These are phyloP conservation scores for Russula compacta DNA, from an alignment of 768 basidiomycete species.

Conservation along the genomic window DNA sequence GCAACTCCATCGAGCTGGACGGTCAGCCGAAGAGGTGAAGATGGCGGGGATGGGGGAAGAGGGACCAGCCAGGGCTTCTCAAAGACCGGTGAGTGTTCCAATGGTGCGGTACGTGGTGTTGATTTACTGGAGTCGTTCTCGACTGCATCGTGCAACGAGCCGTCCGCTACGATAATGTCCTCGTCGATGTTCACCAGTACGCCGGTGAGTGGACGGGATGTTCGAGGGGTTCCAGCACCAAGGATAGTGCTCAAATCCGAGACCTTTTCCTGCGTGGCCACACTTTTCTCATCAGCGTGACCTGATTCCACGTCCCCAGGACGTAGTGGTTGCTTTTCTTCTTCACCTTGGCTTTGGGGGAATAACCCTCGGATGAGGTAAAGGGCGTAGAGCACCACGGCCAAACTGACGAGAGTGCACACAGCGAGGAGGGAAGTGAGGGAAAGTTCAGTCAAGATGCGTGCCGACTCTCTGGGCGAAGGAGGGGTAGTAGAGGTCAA, in stretches of 20 bases:
- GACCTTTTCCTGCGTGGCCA: background rate
- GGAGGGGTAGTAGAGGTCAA: background rate
- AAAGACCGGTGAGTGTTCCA: constrained; percentile 7
- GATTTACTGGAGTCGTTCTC: background rate
- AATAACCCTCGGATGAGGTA: constrained; percentile 13
- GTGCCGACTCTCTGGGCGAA: background rate
- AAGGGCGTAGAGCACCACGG: constrained; percentile 21
- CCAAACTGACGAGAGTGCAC: constrained; percentile 21
- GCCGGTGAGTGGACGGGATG: background rate
- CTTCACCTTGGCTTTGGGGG: constrained; percentile 20
- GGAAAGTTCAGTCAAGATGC: constrained; percentile 5
- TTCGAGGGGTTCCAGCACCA: background rate
- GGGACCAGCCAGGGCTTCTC: constrained; percentile 18
- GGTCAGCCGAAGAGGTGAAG: constrained; percentile 22
- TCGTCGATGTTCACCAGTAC: constrained; percentile 11
- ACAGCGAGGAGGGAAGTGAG: constrained; percentile 9
- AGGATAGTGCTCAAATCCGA: background rate
- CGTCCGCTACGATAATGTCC: background rate
- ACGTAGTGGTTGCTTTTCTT: constrained; percentile 17
- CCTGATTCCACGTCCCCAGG: constrained; percentile 3
- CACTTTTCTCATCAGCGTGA: constrained; percentile 7
- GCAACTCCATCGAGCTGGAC: constrained; percentile 7
- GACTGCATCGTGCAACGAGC: constrained; percentile 5
- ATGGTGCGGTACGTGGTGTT: background rate
- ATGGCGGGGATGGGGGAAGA: constrained; percentile 17